A percentile compares a stretch with the other conserved stretches of the same genome.
phyloP scores from a whole-genome alignment of 768 basidiomycete genomes.

The Lyophyllum shimeji region DNA sequence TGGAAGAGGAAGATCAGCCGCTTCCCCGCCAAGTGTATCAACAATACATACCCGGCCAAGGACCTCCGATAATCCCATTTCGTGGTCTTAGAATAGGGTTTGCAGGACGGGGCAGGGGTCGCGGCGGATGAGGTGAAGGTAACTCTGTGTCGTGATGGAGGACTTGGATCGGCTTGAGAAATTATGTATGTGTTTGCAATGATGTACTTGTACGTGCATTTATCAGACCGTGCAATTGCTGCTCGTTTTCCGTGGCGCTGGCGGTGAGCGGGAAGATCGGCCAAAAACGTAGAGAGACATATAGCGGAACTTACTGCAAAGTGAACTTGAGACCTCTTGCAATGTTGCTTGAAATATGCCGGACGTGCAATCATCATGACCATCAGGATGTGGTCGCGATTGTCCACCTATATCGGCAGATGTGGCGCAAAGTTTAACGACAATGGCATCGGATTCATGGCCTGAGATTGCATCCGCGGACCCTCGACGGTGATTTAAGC shows the following conservation, averaged over 20 bases:
- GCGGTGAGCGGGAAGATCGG: not conserved
- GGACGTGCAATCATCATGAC: too few relatives aligned
- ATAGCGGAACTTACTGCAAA: not conserved
- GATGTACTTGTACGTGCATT: not conserved
- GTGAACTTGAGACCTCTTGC: not conserved
- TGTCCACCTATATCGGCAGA: not conserved
- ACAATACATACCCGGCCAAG: constrained; percentile 30
- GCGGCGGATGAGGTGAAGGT: not conserved
- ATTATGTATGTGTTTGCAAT: not conserved
- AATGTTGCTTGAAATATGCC: not conserved
- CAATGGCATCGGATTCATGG: too few relatives aligned
- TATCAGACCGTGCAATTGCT: not conserved
- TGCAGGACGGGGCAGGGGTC: constrained; percentile 48
- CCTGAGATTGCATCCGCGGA: not conserved
- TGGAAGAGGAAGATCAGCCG: constrained; percentile 23
- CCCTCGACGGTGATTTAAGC: too few relatives aligned
- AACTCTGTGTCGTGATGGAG: not conserved
- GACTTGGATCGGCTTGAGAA: not conserved
- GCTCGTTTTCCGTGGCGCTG: not conserved
- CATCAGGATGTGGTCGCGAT: not conserved
- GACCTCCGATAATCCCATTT: constrained; percentile 22
- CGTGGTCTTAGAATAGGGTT: constrained; percentile 54
- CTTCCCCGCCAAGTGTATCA: constrained; percentile 11
- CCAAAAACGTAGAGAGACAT: not conserved
- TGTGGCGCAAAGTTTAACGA: not conserved